Evolutionary conservation across 495 filamentous ascomycete genomes (phyloP).

Genomic region (Penicillium lividum): DNA sequence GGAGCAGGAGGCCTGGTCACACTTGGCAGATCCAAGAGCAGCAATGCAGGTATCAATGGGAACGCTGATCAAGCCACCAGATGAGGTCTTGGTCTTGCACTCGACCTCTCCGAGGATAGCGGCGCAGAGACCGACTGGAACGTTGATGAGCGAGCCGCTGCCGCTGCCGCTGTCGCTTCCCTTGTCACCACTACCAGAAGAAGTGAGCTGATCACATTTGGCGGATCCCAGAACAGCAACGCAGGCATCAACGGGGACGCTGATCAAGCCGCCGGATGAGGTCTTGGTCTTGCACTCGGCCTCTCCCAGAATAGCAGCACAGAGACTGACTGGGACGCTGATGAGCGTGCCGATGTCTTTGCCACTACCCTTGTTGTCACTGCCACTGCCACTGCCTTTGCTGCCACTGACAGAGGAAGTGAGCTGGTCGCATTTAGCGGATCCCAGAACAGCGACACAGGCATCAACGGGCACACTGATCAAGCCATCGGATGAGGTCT

Average conservation of each 20-base stretch:
- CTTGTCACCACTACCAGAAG: conserved; percentile 18
- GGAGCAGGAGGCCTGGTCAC: conserved; percentile 29
- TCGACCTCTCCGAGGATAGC: conserved; percentile 29
- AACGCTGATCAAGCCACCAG: conserved; percentile 30
- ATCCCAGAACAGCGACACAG: conserved; percentile 29
- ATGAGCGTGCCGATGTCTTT: conserved; percentile 25
- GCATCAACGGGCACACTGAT: conserved; percentile 32
- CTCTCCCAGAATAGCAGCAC: conserved; percentile 30
- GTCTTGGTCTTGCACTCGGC: conserved; percentile 26
- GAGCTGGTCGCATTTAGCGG: conserved; percentile 33
- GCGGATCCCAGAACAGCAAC: conserved; percentile 29
- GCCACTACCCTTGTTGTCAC: not conserved
- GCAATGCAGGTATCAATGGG: conserved; percentile 30
- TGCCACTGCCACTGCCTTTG: too few species aligned
- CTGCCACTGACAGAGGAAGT: conserved; percentile 4
- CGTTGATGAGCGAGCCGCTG: conserved; percentile 28
- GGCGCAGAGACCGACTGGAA: conserved; percentile 30
- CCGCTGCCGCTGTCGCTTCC: not conserved
- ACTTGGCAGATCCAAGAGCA: conserved; percentile 33
- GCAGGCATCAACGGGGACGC: conserved; percentile 30
- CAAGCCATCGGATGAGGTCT: conserved; percentile 18
- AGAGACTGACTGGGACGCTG: conserved; percentile 31
- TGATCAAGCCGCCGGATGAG: conserved; percentile 26
- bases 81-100: conserved; percentile 24
- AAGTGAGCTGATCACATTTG: conserved; percentile 33